Base-by-base conservation (phyloP, 345 rosid species). In the Lenwebbia sp. region DNA sequence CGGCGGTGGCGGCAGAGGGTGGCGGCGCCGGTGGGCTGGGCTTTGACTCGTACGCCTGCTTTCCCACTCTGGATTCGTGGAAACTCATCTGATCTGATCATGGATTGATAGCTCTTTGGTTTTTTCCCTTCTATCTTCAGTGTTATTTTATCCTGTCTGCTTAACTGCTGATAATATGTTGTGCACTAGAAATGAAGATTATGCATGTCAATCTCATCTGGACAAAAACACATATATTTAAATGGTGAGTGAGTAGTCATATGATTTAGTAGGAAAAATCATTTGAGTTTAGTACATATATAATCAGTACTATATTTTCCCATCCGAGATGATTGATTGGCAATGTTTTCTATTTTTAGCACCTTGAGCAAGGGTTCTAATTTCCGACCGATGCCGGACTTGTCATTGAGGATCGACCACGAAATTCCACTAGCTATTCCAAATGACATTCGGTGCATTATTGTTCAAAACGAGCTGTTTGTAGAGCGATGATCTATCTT, bases 1-100 rank as follows among this genome's bases (percentile, higher is more conserved):
- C 41, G 25, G 53, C 15, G 51, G 57, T 3, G 82, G 84, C 2
- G 78, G 76, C 56, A 22, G 87, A 44, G 5, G 83, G 12, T 9
- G 83, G 85, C 50, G 25, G 44, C 50, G 85, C 21, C n/a, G 52
- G 52, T 58, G 90, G 87, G 10, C 49, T 84, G 22, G 95, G 92
- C n/a, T 90, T 87, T 53, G 93, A 90, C 37, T 60, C 87, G 26
- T 87, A 88, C 28, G 85, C 94, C 1, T 85, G 60, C 87, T 96
- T 94, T 82, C 98, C 98, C 7, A 95, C 97, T 21, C 92, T 95
- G 13, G 99, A 94, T 58, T 96, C 98, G 12, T 94, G 98, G 97
- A 95, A 92, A 88, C 91, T 88, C 49, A 85, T 89, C 89, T 88
- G 58, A 85, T 89, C 89, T 88, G 58, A 86, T 81, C 5, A 22